Conservation (phyloP, 345 rosid species). For the Raphanus raphanistrum region DNA sequence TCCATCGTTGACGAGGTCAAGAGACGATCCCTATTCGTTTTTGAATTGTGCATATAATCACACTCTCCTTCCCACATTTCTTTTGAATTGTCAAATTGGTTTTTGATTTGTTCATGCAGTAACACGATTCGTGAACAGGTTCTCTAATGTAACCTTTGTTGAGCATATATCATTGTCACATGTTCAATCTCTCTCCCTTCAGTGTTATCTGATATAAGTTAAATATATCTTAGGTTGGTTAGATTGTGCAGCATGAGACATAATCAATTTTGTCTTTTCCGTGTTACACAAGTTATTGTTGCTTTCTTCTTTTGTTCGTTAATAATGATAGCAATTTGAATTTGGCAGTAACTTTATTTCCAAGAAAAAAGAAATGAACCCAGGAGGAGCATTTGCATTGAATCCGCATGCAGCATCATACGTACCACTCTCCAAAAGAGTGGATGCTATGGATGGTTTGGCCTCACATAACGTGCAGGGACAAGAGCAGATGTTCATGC, state of each 20-base stretch:
- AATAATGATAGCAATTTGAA: background rate
- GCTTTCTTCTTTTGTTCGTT: background rate
- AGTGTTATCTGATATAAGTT: background rate
- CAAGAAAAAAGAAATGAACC: conserved; percentile 54
- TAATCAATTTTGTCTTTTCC: background rate
- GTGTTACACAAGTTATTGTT: background rate
- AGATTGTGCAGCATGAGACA: background rate
- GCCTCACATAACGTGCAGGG: conserved; percentile 9
- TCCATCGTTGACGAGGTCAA: conserved; percentile 31
- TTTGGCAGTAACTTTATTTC: background rate
- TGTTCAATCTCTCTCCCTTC: background rate
- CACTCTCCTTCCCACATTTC: background rate
- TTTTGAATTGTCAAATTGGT: background rate
- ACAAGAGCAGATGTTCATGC: conserved; percentile 31
- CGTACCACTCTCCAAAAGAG: conserved; percentile 70
- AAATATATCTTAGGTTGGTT: background rate
- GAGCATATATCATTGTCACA: background rate
- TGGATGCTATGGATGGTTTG: conserved; percentile 34
- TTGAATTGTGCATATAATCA: background rate
- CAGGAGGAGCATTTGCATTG: conserved; percentile 59
- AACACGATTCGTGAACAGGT: background rate
- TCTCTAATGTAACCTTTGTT: background rate
- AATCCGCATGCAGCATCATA: conserved; percentile 86
- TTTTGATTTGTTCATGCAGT: background rate
- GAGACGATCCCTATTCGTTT: background rate